phyloP scores from a whole-genome alignment of 176 grass and related monocot species.

The Eremochloa ophiuroides region DNA sequence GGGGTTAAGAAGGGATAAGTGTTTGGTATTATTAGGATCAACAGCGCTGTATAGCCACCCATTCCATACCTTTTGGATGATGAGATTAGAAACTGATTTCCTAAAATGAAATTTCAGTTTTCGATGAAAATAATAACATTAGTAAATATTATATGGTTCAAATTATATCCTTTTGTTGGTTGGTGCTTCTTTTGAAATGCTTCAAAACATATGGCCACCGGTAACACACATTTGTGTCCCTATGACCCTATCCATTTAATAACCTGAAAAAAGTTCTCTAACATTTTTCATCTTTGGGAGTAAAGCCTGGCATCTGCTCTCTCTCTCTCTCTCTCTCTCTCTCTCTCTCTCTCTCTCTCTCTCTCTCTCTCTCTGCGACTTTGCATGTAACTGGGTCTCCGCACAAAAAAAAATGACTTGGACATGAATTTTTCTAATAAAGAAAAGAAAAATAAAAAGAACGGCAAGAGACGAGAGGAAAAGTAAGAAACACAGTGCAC shows the following conservation, averaged over 20 bases:
- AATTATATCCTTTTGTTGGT: neutral
- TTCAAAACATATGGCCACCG: neutral
- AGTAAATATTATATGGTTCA: neutral
- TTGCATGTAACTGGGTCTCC: too few species aligned
- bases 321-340: too few species aligned
- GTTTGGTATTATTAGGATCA: constrained; percentile 38
- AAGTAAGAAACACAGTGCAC: too few species aligned
- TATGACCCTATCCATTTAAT: neutral
- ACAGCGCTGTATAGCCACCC: constrained; percentile 23
- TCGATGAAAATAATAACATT: neutral
- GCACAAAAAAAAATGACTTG: too few species aligned
- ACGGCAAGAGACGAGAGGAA: too few species aligned
- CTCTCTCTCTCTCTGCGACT: neutral
- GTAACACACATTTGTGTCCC: too few species aligned
- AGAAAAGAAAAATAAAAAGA: too few species aligned
- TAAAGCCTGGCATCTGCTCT: neutral
- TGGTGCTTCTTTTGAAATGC: neutral
- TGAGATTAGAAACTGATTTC: neutral
- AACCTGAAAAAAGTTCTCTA: neutral
- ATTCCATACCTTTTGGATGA: constrained; percentile 29
- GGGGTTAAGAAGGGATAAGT: constrained; percentile 31
- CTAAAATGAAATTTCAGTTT: neutral
- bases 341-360: too few species aligned
- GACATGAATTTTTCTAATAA: too few species aligned
- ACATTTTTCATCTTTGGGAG: neutral